These are phyloP conservation scores for Neocallimastix lanati DNA, from an alignment of 192 early-diverging fungal genomes.

Conservation along the genomic window DNA sequence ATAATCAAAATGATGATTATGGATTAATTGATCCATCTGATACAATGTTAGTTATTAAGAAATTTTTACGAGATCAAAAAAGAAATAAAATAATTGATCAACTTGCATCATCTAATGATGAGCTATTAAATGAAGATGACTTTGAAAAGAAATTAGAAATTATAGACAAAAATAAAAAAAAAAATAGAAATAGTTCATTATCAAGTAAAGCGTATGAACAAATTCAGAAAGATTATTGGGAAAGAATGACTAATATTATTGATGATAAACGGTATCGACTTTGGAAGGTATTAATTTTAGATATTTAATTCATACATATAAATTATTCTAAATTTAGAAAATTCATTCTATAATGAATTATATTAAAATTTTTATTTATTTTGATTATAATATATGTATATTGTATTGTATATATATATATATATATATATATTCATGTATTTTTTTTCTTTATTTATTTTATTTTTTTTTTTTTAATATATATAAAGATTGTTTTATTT, in stretches of 20 bases:
- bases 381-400: too few species aligned
- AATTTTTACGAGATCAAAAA: neutral
- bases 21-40: neutral
- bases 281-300: constrained; percentile 13
- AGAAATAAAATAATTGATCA: neutral
- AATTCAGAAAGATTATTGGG: constrained; percentile 25
- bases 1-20: neutral
- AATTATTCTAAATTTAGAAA: too few species aligned
- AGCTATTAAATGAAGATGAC: neutral
- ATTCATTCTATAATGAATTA: too few species aligned
- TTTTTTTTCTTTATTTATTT: too few species aligned
- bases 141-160: constrained; percentile 1
- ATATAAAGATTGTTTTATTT: constrained; percentile 14
- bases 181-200: neutral
- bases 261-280: constrained; percentile 25
- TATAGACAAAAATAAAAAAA: constrained; percentile 10
- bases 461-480: neutral
- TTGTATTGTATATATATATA: neutral
- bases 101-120: neutral
- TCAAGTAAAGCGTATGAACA: neutral
- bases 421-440: neutral
- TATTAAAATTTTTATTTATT: too few species aligned
- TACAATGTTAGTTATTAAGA: neutral
- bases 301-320: too few species aligned
- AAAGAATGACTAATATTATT: constrained; percentile 22